A percentile compares a stretch with the other conserved stretches of the same genome.
phyloP scores from a whole-genome alignment of 805 yeast species.

The Scheffersomyces ergatensis region DNA sequence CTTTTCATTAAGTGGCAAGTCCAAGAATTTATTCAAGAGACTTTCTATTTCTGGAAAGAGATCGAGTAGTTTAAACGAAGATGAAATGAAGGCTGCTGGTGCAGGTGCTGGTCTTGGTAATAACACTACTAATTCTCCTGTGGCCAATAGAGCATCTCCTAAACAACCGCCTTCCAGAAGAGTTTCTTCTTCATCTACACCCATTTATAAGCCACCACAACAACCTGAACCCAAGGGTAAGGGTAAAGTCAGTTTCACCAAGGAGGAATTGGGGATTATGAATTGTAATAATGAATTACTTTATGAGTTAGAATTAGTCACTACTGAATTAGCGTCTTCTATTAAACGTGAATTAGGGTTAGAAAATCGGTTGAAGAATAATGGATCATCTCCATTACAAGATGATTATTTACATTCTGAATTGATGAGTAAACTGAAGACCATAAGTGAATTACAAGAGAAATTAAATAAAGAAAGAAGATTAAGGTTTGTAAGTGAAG shows the following conservation, averaged over 20 bases:
- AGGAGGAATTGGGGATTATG: conserved; percentile 62
- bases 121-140: not conserved
- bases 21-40: conserved; percentile 31
- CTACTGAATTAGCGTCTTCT: conserved; percentile 70
- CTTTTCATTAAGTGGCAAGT: conserved; percentile 24
- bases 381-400: conserved; percentile 1
- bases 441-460: conserved; percentile 51
- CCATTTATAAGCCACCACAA: not conserved
- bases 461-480: conserved; percentile 63
- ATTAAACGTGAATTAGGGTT: conserved; percentile 66
- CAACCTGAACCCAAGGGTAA: conserved; percentile 2
- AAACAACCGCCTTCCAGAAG: not conserved
- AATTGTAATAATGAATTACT: conserved; percentile 57
- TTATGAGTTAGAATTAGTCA: conserved; percentile 64
- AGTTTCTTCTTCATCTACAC: not conserved
- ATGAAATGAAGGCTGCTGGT: conserved; percentile 5
- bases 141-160: conserved; percentile 1
- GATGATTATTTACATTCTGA: conserved; percentile 6
- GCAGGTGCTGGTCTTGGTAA: too few species aligned
- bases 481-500: conserved; percentile 68
- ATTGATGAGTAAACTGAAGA: conserved; percentile 7
- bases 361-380: conserved; percentile 43
- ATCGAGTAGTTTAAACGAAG: conserved; percentile 11
- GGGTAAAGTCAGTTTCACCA: conserved; percentile 37
- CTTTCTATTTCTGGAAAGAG: conserved; percentile 29